phyloP scores from a whole-genome alignment of 139 green algal genomes.

The Chlamydomonas sphaeroides region DNA sequence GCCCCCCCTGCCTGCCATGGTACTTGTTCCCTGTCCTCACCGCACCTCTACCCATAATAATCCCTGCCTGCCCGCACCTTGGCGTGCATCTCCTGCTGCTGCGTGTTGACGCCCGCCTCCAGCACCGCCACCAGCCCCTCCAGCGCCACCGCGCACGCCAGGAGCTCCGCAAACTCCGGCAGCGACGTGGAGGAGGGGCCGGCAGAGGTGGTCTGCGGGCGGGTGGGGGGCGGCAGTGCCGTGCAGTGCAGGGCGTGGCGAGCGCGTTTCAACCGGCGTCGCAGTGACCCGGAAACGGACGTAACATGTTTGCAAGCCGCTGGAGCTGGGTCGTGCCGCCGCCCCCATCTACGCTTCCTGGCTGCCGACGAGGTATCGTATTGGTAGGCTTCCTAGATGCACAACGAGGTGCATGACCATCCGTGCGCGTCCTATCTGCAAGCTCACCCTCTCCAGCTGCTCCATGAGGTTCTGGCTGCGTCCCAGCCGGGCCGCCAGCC shows the following conservation, averaged over 20 bases:
- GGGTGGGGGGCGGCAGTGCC: background rate
- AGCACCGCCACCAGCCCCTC: conserved; percentile 28
- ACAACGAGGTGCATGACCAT: background rate
- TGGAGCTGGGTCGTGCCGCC: too few relatives aligned
- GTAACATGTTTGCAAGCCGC: too few relatives aligned
- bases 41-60: too few relatives aligned
- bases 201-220: background rate
- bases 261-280: too few relatives aligned
- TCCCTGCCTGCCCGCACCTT: conserved; percentile 17
- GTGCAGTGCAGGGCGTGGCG: too few relatives aligned
- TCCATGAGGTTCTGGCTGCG: conserved; percentile 31
- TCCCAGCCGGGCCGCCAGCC: conserved; percentile 21
- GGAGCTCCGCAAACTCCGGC: conserved; percentile 28
- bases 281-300: too few relatives aligned
- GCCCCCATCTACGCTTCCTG: too few relatives aligned
- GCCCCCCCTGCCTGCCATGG: too few relatives aligned
- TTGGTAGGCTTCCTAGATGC: too few relatives aligned
- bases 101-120: conserved; percentile 28
- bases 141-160: conserved; percentile 18
- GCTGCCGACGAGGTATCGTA: too few relatives aligned
- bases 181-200: background rate
- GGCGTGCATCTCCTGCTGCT: conserved; percentile 42
- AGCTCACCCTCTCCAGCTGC: conserved; percentile 28
- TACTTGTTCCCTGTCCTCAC: too few relatives aligned
- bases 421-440: background rate